phyloP scores from a whole-genome alignment of 345 rosid genomes.

The Hibiscus mutabilis region DNA sequence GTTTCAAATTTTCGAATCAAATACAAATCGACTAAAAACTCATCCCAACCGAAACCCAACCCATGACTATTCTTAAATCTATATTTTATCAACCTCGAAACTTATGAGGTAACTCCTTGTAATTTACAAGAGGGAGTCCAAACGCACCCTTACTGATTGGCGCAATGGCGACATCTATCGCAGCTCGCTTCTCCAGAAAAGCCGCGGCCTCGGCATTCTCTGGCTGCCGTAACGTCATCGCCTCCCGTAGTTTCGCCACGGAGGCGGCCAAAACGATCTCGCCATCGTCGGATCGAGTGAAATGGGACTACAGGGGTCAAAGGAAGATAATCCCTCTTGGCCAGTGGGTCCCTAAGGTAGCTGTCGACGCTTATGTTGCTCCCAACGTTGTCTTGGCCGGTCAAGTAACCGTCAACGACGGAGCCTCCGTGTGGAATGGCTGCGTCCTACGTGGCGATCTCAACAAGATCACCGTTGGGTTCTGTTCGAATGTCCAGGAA shows the following conservation, averaged over 20 bases:
- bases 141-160: too few species aligned
- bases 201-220: conserved; percentile 15
- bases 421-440: conserved; percentile 90
- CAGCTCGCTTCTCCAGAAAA: conserved; percentile 50
- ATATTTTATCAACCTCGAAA: too few species aligned
- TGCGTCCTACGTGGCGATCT: conserved; percentile 94
- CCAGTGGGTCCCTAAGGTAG: conserved; percentile 86
- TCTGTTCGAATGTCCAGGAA: conserved; percentile 89
- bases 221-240: conserved; percentile 9
- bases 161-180: conserved; percentile 55
- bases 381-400: conserved; percentile 91
- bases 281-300: conserved; percentile 75
- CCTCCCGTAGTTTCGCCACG: conserved; percentile 24
- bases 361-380: conserved; percentile 93
- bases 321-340: conserved; percentile 84
- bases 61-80: too few species aligned
- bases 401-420: conserved; percentile 78
- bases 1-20: too few species aligned
- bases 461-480: conserved; percentile 86
- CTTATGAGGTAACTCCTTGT: too few species aligned
- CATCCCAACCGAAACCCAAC: too few species aligned
- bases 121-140: too few species aligned
- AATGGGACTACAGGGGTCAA: conserved; percentile 98
- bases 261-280: conserved; percentile 40
- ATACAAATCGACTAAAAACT: too few species aligned